Percentiles rank a stretch among this genome's conserved stretches.
Conservation (phyloP, 371 early-diverging fungal species). For the Rhizomucor miehei region DNA sequence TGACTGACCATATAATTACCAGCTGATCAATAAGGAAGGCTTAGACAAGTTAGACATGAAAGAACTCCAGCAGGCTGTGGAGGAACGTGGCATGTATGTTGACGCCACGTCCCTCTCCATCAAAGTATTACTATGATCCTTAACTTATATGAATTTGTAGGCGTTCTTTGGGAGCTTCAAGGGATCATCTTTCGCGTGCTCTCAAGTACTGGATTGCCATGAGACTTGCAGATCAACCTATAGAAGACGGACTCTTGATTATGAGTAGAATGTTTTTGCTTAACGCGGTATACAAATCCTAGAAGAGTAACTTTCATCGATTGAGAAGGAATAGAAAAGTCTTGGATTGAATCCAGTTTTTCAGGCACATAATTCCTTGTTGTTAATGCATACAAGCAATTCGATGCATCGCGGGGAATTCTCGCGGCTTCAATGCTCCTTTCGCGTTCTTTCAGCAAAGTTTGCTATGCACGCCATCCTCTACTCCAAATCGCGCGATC, state of each 20-base stretch:
- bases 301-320: no score
- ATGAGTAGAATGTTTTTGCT: constrained; percentile 62
- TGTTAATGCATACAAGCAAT: no score
- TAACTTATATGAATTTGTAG: no score
- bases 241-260: constrained; percentile 53
- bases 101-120: background rate
- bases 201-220: constrained; percentile 58
- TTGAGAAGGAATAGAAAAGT: no score
- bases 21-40: constrained; percentile 50
- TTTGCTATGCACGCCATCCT: no score
- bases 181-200: constrained; percentile 48
- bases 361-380: no score
- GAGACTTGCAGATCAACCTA: constrained; percentile 28
- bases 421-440: no score
- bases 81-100: constrained; percentile 65
- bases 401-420: no score
- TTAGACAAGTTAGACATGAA: constrained; percentile 36
- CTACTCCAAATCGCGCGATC: no score
- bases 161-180: constrained; percentile 43
- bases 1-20: background rate
- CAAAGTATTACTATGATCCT: background rate
- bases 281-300: constrained; percentile 27
- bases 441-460: no score
- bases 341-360: no score
- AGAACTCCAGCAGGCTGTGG: constrained; percentile 53